Conservation (phyloP, 768 basidiomycete species). For the Imleria badia region DNA sequence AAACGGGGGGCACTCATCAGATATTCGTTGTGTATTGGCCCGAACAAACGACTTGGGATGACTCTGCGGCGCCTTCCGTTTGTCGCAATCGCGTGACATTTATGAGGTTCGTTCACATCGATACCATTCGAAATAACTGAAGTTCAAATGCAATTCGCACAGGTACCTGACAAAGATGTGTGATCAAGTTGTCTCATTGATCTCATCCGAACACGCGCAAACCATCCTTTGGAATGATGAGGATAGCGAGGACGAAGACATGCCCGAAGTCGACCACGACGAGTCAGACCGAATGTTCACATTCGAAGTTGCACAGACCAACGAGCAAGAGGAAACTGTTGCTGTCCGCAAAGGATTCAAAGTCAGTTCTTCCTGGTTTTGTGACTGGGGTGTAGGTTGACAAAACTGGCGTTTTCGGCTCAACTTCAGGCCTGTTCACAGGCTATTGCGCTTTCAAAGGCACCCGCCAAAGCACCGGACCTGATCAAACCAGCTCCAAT, state of each 20-base stretch:
- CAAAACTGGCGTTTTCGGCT: background rate
- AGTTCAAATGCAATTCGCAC: background rate
- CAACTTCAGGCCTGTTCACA: constrained; percentile 10
- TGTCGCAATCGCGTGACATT: constrained; percentile 57
- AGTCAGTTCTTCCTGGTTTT: constrained; percentile 28
- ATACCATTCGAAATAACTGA: background rate
- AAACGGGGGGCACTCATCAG: constrained; percentile 11
- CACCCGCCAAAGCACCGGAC: constrained; percentile 2
- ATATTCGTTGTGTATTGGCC: constrained; percentile 62
- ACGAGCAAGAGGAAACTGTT: constrained; percentile 55
- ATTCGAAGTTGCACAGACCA: constrained; percentile 54
- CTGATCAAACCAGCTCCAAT: constrained; percentile 5
- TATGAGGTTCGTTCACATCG: constrained; percentile 47
- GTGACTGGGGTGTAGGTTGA: background rate
- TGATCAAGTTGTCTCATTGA: constrained; percentile 52
- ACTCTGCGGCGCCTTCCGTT: constrained; percentile 44
- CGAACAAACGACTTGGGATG: constrained; percentile 58
- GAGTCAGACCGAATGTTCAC: constrained; percentile 49
- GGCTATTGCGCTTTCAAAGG: constrained; percentile 10
- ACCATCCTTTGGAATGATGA: constrained; percentile 47
- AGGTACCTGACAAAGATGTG: constrained; percentile 62
- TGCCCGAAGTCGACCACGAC: constrained; percentile 37
- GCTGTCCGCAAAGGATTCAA: constrained; percentile 43
- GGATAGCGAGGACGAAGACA: constrained; percentile 26
- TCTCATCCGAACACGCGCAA: constrained; percentile 48